These are phyloP conservation scores for Colletotrichum horii DNA, from an alignment of 2,329 filamentous ascomycete genomes.

Conservation along the genomic window DNA sequence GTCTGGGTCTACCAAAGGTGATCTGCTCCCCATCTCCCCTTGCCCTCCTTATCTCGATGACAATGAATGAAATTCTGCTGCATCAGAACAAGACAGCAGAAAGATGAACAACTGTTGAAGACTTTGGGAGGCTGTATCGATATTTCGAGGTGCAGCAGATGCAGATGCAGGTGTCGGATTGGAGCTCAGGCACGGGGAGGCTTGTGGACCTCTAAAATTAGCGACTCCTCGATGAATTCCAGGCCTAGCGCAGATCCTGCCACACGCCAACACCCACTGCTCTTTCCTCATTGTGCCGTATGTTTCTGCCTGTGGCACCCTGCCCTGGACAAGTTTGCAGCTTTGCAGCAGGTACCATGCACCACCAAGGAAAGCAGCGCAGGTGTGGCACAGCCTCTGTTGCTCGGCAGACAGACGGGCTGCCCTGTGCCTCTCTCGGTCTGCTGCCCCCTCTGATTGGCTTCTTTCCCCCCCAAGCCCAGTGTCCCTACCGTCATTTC, in stretches of 20 bases:
- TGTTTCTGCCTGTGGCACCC: neutral
- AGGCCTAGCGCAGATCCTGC: neutral
- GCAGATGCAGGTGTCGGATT: neutral
- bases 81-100: accelerated
- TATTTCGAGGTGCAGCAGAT: neutral
- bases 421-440: neutral
- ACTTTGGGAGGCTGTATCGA: neutral
- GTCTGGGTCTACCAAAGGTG: neutral
- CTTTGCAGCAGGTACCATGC: neutral
- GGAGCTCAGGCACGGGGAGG: neutral
- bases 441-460: neutral
- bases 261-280: neutral
- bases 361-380: neutral
- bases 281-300: neutral
- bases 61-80: neutral
- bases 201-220: conserved; percentile 1
- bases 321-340: neutral
- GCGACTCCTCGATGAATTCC: neutral
- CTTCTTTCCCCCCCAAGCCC: neutral
- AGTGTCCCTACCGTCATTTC: neutral
- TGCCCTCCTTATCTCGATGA: neutral
- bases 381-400: neutral
- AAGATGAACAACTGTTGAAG: accelerated
- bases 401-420: neutral
- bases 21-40: neutral